A percentile compares a stretch with the other conserved stretches of the same genome.
phyloP scores from a whole-genome alignment of 768 basidiomycete species.

The Calocera cornea region DNA sequence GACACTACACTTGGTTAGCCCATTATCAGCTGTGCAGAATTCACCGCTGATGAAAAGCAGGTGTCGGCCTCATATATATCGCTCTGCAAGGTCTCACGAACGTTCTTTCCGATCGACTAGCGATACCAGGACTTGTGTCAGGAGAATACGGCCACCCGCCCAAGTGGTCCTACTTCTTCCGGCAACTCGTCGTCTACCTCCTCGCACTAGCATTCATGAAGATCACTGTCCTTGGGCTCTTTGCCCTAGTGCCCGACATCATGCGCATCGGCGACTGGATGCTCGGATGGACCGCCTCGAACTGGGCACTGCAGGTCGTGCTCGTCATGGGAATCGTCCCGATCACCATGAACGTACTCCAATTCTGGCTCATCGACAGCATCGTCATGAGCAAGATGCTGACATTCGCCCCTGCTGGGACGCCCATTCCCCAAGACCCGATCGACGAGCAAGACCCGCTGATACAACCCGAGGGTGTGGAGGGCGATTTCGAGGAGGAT shows the following conservation, averaged over 20 bases:
- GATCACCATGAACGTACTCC: constrained; percentile 72
- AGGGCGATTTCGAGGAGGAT: constrained; percentile 10
- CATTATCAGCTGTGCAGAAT: neutral
- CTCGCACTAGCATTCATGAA: constrained; percentile 78
- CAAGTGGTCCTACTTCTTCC: constrained; percentile 52
- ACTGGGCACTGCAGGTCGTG: constrained; percentile 58
- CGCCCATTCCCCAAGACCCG: constrained; percentile 10
- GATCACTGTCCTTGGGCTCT: constrained; percentile 63
- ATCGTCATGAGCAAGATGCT: constrained; percentile 55
- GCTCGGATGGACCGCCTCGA: constrained; percentile 58
- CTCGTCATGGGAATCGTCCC: constrained; percentile 85
- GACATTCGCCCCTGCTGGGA: neutral
- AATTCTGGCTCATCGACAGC: constrained; percentile 92
- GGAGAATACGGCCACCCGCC: constrained; percentile 86
- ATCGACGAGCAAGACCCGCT: constrained; percentile 9
- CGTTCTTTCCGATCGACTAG: constrained; percentile 47
- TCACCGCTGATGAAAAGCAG: constrained; percentile 28
- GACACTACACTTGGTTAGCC: constrained; percentile 73
- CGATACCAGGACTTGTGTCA: constrained; percentile 64
- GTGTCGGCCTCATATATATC: constrained; percentile 71
- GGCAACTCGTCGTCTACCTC: constrained; percentile 73
- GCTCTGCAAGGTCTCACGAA: constrained; percentile 50
- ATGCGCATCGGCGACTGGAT: constrained; percentile 75
- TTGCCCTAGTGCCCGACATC: constrained; percentile 56
- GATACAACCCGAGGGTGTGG: constrained; percentile 4